Percentiles rank a stretch among this genome's conserved stretches.
phyloP scores from a whole-genome alignment of 352 stramenopile genomes.

The Phytophthora aleatoria region DNA sequence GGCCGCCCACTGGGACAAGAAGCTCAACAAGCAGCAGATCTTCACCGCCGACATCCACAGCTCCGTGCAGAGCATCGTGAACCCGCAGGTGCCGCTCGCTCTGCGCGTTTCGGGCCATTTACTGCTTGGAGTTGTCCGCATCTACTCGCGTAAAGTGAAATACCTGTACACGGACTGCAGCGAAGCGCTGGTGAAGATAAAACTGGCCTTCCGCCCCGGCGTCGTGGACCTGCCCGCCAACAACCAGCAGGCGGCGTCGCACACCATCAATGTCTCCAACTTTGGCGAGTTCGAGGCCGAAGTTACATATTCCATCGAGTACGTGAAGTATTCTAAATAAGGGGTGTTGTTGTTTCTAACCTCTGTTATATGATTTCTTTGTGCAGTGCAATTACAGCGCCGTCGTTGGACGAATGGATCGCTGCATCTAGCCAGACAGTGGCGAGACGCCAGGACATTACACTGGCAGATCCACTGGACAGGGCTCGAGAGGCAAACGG shows the following conservation, averaged over 20 bases:
- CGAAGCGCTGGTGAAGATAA: slow-evolving; percentile 99
- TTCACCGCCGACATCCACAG: slow-evolving; percentile 97
- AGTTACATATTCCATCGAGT: slow-evolving; percentile 88
- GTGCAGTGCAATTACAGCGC: slow-evolving; percentile 58
- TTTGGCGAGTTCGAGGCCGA: slow-evolving; percentile 89
- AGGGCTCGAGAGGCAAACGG: slow-evolving; percentile 53
- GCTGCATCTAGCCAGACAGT: slow-evolving; percentile 75
- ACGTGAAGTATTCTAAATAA: slow-evolving; percentile 28
- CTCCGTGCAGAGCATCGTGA: slow-evolving; percentile 97
- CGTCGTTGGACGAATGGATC: slow-evolving; percentile 85
- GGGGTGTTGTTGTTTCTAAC: slow-evolving; percentile 1
- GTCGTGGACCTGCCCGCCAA: slow-evolving; percentile 77
- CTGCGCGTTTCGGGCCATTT: slow-evolving; percentile 98
- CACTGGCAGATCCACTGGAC: slow-evolving; percentile 71
- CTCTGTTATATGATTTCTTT: slow-evolving; percentile 2
- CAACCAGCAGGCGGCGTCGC: slow-evolving; percentile 65
- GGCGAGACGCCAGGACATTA: slow-evolving; percentile 85
- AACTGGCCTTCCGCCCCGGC: slow-evolving; percentile 94
- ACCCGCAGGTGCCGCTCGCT: slow-evolving; percentile 96
- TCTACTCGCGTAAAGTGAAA: slow-evolving; percentile 98
- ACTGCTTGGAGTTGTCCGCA: slow-evolving; percentile 97
- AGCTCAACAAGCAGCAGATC: slow-evolving; percentile 98
- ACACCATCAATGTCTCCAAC: slow-evolving; percentile 85
- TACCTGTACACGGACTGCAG: slow-evolving; percentile 99
- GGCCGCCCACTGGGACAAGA: slow-evolving; percentile 99